Base-by-base conservation (phyloP, 768 basidiomycete genomes). In the Lactifluus hygrophoroides region DNA sequence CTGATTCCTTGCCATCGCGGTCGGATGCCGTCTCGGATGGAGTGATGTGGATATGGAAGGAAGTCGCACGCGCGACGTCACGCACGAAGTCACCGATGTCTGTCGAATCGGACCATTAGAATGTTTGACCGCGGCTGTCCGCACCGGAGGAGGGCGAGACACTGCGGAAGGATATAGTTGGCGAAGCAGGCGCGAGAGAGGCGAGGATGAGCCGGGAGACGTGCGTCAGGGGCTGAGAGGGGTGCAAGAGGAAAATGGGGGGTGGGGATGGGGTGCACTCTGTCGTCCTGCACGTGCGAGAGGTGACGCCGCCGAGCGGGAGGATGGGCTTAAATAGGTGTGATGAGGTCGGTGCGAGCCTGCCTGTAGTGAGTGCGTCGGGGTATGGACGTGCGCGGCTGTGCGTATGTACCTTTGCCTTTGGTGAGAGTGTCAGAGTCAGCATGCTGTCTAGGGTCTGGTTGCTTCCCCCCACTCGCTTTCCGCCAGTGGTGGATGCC, bases 141-240 rank as follows among this genome's bases (percentile, higher is more conserved):
- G 65, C 63, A 52, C 60, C 45, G 5, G 8, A 43, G 2, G 21
- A 8, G 9, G 66, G 66, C 6, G 75, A 72, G 0, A 65, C 65
- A 64, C 76, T 77, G 19, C 74, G 73, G 66, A 81, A 82, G 27
- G 79, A 76, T 21, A 16, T 38, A 2, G 7, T 2, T 38, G 2
- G 37, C 16, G 83, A 70, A 7, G 56, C 19, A 1, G 69, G 72
- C 6, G 71, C 60, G 40, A 80, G 65, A 14, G 75, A 74, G 7
- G 78, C 75, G 4, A 75, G 69, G 25, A 87, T 83, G 40, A 86
- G 77, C 13, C 79, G 72, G 49, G 77, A 74, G 47, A 84, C 74
- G 65, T 88, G 84, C 1, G 81, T 83, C 6, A 87, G 76, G 0
- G 85, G 85, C 63, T 87, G 85, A 0, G 81, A 79, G 5, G 85